Conservation (phyloP, 2,329 filamentous ascomycete genomes). For the Alternaria gaisen region DNA sequence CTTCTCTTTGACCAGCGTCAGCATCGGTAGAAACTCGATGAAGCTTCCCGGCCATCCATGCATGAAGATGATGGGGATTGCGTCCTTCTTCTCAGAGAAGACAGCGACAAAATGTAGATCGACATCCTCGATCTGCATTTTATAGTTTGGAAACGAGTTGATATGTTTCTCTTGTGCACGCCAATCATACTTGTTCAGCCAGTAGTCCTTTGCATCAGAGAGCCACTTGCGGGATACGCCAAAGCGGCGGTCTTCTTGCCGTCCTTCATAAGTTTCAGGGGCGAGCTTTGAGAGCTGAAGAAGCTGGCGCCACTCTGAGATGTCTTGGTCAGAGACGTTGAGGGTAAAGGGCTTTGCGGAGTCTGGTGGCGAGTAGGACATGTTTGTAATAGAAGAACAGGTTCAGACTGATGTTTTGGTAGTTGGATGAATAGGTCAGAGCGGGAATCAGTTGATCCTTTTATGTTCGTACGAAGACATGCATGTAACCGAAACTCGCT, state of each 20-base stretch:
- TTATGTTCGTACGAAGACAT: neutral
- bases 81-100: slow-evolving; percentile 63
- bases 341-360: slow-evolving; percentile 47
- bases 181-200: slow-evolving; percentile 52
- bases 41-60: slow-evolving; percentile 68
- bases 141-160: slow-evolving; percentile 64
- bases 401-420: neutral
- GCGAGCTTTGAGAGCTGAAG: slow-evolving; percentile 47
- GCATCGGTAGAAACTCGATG: slow-evolving; percentile 65
- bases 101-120: slow-evolving; percentile 64
- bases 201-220: slow-evolving; percentile 47
- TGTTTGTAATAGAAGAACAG: slow-evolving; percentile 16
- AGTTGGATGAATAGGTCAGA: neutral
- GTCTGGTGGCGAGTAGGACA: slow-evolving; percentile 45
- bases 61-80: slow-evolving; percentile 62
- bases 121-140: slow-evolving; percentile 54
- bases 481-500: neutral
- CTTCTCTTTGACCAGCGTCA: slow-evolving; percentile 57
- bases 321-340: slow-evolving; percentile 41
- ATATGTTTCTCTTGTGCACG: slow-evolving; percentile 53
- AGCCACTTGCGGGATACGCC: slow-evolving; percentile 49
- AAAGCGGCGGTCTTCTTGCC: slow-evolving; percentile 36
- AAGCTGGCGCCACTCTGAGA: slow-evolving; percentile 49
- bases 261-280: slow-evolving; percentile 42
- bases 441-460: neutral